Conservation (phyloP, 768 basidiomycete species). For the Termitomyces sp. region DNA sequence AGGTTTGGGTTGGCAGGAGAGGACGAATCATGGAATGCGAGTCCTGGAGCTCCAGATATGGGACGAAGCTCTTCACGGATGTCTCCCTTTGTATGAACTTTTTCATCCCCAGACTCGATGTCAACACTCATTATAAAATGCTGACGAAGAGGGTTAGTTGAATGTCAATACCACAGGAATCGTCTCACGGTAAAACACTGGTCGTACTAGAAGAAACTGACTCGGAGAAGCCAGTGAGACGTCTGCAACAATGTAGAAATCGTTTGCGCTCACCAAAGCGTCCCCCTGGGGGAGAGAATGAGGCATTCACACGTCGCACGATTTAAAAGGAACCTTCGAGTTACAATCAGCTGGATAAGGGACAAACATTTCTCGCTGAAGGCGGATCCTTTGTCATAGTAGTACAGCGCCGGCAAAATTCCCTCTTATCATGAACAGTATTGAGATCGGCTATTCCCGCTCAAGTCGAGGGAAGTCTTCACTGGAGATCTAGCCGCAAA, state of each 20-base stretch:
- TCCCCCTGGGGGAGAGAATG: neutral
- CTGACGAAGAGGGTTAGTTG: neutral
- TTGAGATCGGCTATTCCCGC: neutral
- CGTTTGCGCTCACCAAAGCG: neutral
- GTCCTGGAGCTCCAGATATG: neutral
- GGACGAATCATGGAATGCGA: neutral
- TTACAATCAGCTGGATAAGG: neutral
- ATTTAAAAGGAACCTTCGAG: neutral
- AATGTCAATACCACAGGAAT: too few relatives aligned
- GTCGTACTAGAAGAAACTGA: neutral
- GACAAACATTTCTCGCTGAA: neutral
- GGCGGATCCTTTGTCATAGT: neutral
- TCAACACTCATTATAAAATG: neutral
- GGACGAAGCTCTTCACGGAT: neutral
- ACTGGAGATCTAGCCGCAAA: too few relatives aligned
- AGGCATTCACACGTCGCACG: neutral
- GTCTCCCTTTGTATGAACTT: neutral
- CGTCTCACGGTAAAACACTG: neutral
- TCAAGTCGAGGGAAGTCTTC: too few relatives aligned
- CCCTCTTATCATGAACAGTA: neutral
- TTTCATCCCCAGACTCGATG: neutral
- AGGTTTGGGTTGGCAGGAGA: neutral
- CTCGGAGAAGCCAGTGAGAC: neutral
- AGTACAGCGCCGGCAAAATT: neutral
- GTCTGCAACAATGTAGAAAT: neutral